Conservation (phyloP, 306 rosid species). For the Purshia tridentata region DNA sequence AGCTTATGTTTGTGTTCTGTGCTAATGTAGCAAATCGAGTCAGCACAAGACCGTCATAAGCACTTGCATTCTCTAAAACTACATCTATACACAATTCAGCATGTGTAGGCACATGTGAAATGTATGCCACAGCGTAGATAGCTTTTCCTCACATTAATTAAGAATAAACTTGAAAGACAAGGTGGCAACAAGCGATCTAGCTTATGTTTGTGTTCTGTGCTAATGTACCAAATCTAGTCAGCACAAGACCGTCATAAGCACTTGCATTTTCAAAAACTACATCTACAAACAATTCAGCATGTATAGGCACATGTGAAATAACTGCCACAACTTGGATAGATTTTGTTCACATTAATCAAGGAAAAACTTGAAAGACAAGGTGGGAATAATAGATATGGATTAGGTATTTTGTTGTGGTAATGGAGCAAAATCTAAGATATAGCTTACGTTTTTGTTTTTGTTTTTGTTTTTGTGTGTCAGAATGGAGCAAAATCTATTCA, state of each 20-base stretch:
- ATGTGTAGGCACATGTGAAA: neutral
- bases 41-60: conserved; percentile 59
- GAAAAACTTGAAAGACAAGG: conserved; percentile 34
- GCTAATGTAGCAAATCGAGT: conserved; percentile 31
- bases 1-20: conserved; percentile 39
- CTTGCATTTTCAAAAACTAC: neutral
- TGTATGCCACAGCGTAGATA: conserved; percentile 13
- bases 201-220: conserved; percentile 39
- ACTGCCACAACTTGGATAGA: conserved; percentile 11
- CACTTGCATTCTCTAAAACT: conserved; percentile 6
- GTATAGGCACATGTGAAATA: neutral
- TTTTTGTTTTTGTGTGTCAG: no score
- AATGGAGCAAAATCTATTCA: conserved; percentile 12
- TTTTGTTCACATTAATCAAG: conserved; percentile 10
- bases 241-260: conserved; percentile 51
- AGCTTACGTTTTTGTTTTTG: no score
- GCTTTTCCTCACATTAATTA: conserved; percentile 9
- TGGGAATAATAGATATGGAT: conserved; percentile 33
- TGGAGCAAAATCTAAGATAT: neutral
- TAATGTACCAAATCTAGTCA: conserved; percentile 25
- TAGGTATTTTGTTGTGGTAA: conserved; percentile 35
- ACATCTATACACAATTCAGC: neutral
- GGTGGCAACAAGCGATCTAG: conserved; percentile 31
- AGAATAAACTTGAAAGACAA: conserved; percentile 34
- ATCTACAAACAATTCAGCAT: neutral